These are phyloP conservation scores for Terfezia claveryi DNA, from an alignment of 495 filamentous ascomycete genomes.

Conservation along the genomic window DNA sequence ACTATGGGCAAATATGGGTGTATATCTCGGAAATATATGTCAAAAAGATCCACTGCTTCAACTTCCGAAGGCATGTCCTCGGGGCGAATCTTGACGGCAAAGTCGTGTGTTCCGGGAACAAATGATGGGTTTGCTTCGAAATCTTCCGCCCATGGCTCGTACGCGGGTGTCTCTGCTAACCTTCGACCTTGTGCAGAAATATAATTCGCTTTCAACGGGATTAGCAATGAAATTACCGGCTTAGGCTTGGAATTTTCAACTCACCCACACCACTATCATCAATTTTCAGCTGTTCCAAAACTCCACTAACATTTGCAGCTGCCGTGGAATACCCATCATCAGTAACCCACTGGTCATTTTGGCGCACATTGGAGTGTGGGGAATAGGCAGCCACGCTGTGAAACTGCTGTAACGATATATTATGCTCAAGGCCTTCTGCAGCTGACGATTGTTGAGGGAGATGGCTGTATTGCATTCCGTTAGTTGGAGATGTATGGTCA, in stretches of 20 bases:
- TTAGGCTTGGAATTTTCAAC: slow-evolving; percentile 13
- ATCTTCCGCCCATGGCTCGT: slow-evolving; percentile 17
- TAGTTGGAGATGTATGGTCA: slow-evolving; percentile 7
- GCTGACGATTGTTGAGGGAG: not conserved
- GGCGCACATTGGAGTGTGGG: not conserved
- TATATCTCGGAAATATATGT: slow-evolving; percentile 77
- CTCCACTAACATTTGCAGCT: slow-evolving; percentile 51
- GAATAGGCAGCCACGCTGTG: not conserved
- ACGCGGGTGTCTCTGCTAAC: slow-evolving; percentile 20
- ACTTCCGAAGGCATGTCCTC: slow-evolving; percentile 85
- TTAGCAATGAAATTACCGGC: not conserved
- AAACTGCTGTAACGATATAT: not conserved
- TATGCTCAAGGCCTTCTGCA: not conserved
- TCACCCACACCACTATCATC: slow-evolving; percentile 73
- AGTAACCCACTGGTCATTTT: not conserved
- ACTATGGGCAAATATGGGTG: slow-evolving; percentile 94
- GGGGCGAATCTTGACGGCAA: slow-evolving; percentile 56
- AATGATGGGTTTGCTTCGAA: slow-evolving; percentile 13
- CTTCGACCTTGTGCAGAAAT: slow-evolving; percentile 18
- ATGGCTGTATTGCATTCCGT: not conserved
- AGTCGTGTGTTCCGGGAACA: slow-evolving; percentile 16
- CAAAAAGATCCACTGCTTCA: slow-evolving; percentile 65
- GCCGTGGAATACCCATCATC: slow-evolving; percentile 20
- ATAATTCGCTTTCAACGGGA: slow-evolving; percentile 11
- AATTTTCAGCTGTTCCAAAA: slow-evolving; percentile 68